Conservation (phyloP, 2,329 filamentous ascomycete genomes). For the Colletotrichum camelliae region DNA sequence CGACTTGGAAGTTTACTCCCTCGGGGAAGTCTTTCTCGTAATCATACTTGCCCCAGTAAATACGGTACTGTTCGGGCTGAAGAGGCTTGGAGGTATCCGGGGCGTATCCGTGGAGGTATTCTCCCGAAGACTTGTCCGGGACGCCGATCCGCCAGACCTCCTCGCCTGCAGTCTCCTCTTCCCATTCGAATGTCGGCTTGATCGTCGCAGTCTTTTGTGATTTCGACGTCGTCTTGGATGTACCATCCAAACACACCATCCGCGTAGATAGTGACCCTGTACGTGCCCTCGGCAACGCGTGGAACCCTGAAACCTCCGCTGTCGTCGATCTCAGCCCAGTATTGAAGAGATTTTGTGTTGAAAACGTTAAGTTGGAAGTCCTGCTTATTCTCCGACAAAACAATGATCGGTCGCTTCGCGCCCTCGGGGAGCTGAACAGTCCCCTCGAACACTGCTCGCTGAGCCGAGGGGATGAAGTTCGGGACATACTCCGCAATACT, state of each 20-base stretch:
- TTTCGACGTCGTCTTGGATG: conserved; percentile 52
- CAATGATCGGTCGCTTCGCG: conserved; percentile 57
- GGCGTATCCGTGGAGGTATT: conserved; percentile 63
- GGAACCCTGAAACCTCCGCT: conserved; percentile 56
- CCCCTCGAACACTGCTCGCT: conserved; percentile 54
- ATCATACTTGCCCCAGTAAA: conserved; percentile 67
- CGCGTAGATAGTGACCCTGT: conserved; percentile 67
- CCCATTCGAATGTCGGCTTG: conserved; percentile 50
- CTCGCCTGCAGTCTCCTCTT: conserved; percentile 57
- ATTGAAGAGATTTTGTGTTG: conserved; percentile 62
- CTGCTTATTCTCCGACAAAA: conserved; percentile 46
- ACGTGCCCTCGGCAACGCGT: conserved; percentile 61
- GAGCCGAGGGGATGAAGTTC: conserved; percentile 59
- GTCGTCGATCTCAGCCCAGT: conserved; percentile 60
- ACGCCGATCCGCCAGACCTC: conserved; percentile 68
- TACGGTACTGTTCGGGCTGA: conserved; percentile 61
- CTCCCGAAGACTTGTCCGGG: conserved; percentile 65
- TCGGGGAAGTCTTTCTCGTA: conserved; percentile 64
- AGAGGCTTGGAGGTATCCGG: conserved; percentile 52
- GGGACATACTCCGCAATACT: conserved; percentile 63
- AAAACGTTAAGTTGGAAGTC: conserved; percentile 49
- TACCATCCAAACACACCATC: conserved; percentile 67
- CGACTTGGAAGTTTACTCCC: conserved; percentile 63
- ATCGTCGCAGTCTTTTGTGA: conserved; percentile 44
- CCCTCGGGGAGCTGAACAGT: conserved; percentile 55